Base-by-base conservation (phyloP, 23 red algal species). In the Gracilaria caudata region DNA sequence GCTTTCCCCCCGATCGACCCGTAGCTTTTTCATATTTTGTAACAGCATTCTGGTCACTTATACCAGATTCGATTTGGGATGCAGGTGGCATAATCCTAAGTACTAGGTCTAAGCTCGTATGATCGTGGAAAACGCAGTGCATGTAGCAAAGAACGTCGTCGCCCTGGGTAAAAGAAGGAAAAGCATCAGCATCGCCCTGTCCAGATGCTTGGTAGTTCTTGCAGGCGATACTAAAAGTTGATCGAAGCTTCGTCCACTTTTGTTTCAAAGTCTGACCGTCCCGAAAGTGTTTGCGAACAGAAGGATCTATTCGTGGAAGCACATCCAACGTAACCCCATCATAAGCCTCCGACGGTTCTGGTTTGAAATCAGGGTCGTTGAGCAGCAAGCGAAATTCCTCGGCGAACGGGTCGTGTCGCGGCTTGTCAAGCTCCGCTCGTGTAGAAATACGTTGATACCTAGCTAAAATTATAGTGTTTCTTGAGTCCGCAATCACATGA, bases 81-180 rank as follows among this genome's bases (percentile, higher is more conserved):
- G 19, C 46, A 8, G 56, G 36, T 2, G 58, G 80, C 0, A 70
- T 26, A 16, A 68, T 64, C 16, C 47, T 23, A 7, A 70, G 35
- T 7, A 84, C 7, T n/a, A 34, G 16, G 9, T 84, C 55, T 2
- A 84, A 39, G 21, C 59, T 84, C 3, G 64, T 63, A 72, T 86
- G 58, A 7, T 72, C 41, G 45, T 73, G 32, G 0, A 86, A 86
- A n/a, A 86, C 81, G 45, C 33, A 86, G 34, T 86, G 81, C 64
- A 86, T 73, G 19, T 86, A 72, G 0, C 19, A 86, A 11, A 86
- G 3, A 5, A 19, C 26, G 29, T 86, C 61, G 10, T 86, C 81
- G n/a, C 81, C 66, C 6, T 49, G 4, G 0, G 66, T 86, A 19
- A 46, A 86, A 0, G 10, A 28, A 28, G 38, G 81, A 19, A 86